Evolutionary conservation across 2,329 filamentous ascomycete species (phyloP), one percentile per base, ranked within the genome.

Genomic region (Fusarium setosum): DNA sequence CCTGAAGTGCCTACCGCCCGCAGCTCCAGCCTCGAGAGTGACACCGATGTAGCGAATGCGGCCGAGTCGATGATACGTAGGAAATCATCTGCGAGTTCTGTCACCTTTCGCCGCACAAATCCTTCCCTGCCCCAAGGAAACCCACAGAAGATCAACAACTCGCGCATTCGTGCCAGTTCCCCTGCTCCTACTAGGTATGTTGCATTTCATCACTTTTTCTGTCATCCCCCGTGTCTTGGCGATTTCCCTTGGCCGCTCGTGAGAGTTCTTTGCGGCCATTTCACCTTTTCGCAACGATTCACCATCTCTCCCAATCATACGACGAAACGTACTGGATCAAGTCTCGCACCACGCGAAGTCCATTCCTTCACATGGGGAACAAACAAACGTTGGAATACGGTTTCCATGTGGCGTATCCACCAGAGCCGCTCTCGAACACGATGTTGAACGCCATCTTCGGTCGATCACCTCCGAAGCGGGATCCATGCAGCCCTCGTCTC

Each of bases 111-210:
- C 4, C 72, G 75, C n/a, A 73, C 71, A 1, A 79, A 84, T 62
- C 81, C 81, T 5, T 75, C 76, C 18, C 74, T 86, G 17, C 83
- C 84, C 5, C 84, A 85, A 61, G 84, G 83, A 23, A 65, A 72
- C 4, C 82, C 83, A 59, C 81, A 82, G 59, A 79, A 77, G 53
- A 82, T 82, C 42, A 76, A 78, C 49, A 79, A 77, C 31, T 73
- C 65, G 49, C 78, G 82, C 21, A 80, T 81, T 44, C 74, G 81
- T 54, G 80, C 75, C 21, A 81, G 79, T 34, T 86, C 84, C 23
- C 84, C 85, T 21, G 79, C 81, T 29, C 81, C 83, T 61, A 68
- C 74, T 57, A 84, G 82, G 84, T 87, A 77, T 68, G 75, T 63
- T 11, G 32, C 9, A 26, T 45, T 31, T n/a, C n/a, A 23, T 24